phyloP scores from a whole-genome alignment of 2,329 filamentous ascomycete species.

The Xylariales sp. region DNA sequence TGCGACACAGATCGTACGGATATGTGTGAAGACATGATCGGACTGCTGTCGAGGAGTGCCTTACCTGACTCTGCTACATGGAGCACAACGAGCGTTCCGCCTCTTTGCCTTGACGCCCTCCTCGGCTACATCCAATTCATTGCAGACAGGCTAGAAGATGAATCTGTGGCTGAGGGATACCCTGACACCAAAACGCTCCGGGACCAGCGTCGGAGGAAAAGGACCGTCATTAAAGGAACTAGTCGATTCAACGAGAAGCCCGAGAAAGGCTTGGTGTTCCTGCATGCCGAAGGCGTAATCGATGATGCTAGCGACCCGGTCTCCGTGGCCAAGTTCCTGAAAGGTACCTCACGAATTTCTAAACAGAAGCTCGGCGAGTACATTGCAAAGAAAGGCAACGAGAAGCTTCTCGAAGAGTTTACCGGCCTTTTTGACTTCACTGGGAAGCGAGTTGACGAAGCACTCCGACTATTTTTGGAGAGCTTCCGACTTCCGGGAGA shows the following conservation, averaged over 20 bases:
- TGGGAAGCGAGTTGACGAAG: slow-evolving; percentile 85
- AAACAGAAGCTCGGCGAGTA: slow-evolving; percentile 92
- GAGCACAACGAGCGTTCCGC: slow-evolving; percentile 98
- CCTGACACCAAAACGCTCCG: slow-evolving; percentile 62
- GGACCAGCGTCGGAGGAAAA: slow-evolving; percentile 75
- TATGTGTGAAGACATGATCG: slow-evolving; percentile 92
- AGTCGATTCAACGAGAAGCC: slow-evolving; percentile 94
- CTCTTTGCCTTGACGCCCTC: slow-evolving; percentile 86
- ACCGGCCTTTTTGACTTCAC: slow-evolving; percentile 84
- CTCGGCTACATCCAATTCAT: slow-evolving; percentile 90
- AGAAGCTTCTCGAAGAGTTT: slow-evolving; percentile 78
- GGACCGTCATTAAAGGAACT: slow-evolving; percentile 81
- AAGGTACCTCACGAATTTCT: slow-evolving; percentile 80
- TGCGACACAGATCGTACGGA: slow-evolving; percentile 90
- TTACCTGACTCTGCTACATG: slow-evolving; percentile 96
- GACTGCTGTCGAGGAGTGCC: slow-evolving; percentile 86
- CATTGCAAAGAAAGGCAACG: slow-evolving; percentile 85
- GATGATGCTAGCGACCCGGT: slow-evolving; percentile 66
- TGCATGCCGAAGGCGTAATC: slow-evolving; percentile 84
- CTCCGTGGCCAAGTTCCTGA: slow-evolving; percentile 82
- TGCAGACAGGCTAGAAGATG: slow-evolving; percentile 75
- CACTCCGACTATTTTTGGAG: slow-evolving; percentile 79
- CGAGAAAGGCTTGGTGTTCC: slow-evolving; percentile 80
- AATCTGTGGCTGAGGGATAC: slow-evolving; percentile 58
- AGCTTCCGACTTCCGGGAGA: slow-evolving; percentile 93